Percentiles rank a stretch among this genome's conserved stretches.
Conservation (phyloP, 768 basidiomycete genomes). For the Filobasidium wieringae region DNA sequence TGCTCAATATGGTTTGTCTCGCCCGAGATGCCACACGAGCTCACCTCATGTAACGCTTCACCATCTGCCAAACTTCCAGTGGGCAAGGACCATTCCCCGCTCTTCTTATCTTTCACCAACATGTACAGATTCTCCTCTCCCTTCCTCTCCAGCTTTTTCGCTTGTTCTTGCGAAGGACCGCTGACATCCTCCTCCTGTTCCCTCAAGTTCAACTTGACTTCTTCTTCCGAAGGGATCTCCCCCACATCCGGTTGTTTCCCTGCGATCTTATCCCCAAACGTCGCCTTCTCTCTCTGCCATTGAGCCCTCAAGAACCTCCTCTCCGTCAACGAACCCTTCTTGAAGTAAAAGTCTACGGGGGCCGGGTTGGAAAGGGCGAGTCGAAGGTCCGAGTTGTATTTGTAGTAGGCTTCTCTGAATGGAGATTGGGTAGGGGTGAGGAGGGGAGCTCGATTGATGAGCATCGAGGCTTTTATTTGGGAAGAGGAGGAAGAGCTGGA, state of each 20-base stretch:
- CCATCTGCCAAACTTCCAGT: conserved; percentile 51
- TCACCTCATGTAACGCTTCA: conserved; percentile 67
- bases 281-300: conserved; percentile 54
- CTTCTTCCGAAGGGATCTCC: conserved; percentile 34
- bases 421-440: conserved; percentile 45
- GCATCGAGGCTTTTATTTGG: conserved; percentile 24
- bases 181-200: conserved; percentile 20
- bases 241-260: conserved; percentile 38
- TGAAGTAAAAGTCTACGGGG: conserved; percentile 85
- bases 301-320: conserved; percentile 68
- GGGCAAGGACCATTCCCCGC: conserved; percentile 69
- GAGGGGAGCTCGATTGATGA: conserved; percentile 39
- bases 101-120: conserved; percentile 50
- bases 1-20: neutral
- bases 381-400: conserved; percentile 69
- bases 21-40: conserved; percentile 16
- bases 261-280: conserved; percentile 58
- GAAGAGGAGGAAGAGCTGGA: neutral
- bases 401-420: conserved; percentile 70
- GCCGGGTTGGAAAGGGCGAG: conserved; percentile 79
- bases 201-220: conserved; percentile 19
- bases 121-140: conserved; percentile 81
- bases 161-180: conserved; percentile 44
- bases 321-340: conserved; percentile 74
- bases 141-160: conserved; percentile 62